Base-by-base conservation (phyloP, 2,329 filamentous ascomycete species). In the Pseudonectria buxi region DNA sequence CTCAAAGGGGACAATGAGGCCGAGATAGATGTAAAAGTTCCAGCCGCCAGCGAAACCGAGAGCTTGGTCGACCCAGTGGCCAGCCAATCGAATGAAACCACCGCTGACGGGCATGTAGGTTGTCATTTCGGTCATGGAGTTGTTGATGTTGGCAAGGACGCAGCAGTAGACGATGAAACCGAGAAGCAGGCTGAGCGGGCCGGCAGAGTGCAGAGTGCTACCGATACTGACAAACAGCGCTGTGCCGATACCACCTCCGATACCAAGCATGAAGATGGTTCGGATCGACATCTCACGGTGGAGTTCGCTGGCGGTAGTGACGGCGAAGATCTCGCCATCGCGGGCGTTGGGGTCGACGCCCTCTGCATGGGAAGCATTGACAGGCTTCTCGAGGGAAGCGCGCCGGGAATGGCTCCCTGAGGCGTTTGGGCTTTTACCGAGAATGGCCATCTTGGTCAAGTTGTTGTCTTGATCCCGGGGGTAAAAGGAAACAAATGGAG, bases 51-150 rank as follows among this genome's bases (percentile, higher is more conserved):
- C 56, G 48, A 80, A 79, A 25, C 76, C 75, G 11, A 74, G 61
- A 5, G 76, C 66, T 12, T 79, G 74, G 53, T 81, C 77, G 7
- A 78, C 76, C 71, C 74, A 81, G 44, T 74, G 63, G 14, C 76
- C 75, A 9, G 74, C 75, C 50, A 80, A 64, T 33, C 76, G 73
- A 43, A 81, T 71, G 51, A 78, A 80, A 2, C 71, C 72, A 36
- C 76, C 76, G 27, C 65, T 68, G 25, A 81, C 68, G 15, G 77
- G 78, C 65, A 77, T 74, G 43, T 71, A 71, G 28, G 67, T 64
- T 11, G 65, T 69, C 76, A 82, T 81, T 52, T 82, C 77, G 6
- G 77, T 76, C 38, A 78, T 64, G 39, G 67, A 70, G 50, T 78
- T 80, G 64, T 78, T 80, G 49, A 81, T 70, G 29, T 76, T 58